A percentile compares a stretch with the other conserved stretches of the same genome.
These are phyloP conservation scores for Fusarium acutatum DNA, from an alignment of 2,329 filamentous ascomycete genomes.

Conservation along the genomic window DNA sequence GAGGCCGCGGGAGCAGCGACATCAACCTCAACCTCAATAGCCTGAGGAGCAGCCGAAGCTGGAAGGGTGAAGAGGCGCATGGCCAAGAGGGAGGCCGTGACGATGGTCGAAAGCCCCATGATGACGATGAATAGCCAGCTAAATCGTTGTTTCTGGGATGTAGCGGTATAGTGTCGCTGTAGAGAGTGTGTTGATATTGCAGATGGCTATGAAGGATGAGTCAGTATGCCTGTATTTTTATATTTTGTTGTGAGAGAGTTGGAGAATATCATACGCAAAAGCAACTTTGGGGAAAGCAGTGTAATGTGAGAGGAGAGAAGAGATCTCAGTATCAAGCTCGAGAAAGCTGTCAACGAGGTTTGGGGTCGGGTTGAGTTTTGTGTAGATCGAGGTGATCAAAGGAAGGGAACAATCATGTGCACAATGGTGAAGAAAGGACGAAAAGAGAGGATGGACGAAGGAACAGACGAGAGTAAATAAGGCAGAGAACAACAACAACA, in stretches of 20 bases:
- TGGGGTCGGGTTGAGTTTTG: neutral
- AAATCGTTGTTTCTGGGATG: conserved; percentile 29
- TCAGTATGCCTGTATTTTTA: conserved; percentile 12
- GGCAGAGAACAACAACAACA: neutral
- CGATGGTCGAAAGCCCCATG: conserved; percentile 56
- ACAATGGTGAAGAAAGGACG: neutral
- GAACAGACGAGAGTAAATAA: conserved; percentile 3
- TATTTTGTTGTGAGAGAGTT: neutral
- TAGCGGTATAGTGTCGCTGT: conserved; percentile 14
- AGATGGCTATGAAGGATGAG: conserved; percentile 16
- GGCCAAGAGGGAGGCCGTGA: conserved; percentile 55
- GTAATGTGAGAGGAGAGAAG: neutral
- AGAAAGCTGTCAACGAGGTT: conserved; percentile 10
- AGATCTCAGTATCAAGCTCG: neutral
- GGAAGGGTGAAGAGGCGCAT: conserved; percentile 51
- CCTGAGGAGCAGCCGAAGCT: conserved; percentile 45
- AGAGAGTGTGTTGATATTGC: conserved; percentile 23
- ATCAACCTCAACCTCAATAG: neutral
- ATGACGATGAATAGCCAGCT: conserved; percentile 53
- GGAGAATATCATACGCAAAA: neutral
- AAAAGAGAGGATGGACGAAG: conserved; percentile 4
- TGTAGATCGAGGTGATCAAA: neutral
- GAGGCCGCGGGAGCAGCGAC: conserved; percentile 20
- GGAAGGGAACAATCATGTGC: conserved; percentile 3
- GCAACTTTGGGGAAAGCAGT: neutral